Evolutionary conservation across 176 grass and related monocot species (phyloP), one percentile per base, ranked within the genome.

Genomic region (Carex kokanica): DNA sequence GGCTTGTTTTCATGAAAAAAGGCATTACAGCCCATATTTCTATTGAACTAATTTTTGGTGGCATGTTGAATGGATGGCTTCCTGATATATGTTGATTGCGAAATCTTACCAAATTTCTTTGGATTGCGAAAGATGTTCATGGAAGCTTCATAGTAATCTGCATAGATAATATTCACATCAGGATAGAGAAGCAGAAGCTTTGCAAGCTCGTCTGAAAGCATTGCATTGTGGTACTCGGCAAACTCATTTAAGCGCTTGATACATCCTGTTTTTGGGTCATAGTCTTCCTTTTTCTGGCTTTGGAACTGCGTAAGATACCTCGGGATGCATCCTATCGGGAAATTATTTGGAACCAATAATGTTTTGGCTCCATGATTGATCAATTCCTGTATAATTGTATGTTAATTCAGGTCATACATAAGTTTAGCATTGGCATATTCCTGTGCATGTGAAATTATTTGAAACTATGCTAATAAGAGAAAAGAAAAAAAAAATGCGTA

Each of bases 231-330:
- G 83, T 93, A 89, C 41, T 84, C 3, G 2, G 96, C 73, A 84
- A 98, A 98, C 64, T 91, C 91, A 3, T 98, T 98, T 74, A 95
- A 86, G 84, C 96, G 88, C 23, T 81, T 88, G 47, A 93, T 84
- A 82, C 96, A 98, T n/a, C 96, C 96, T 14, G 91, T 98, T 20
- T 85, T 52, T 74, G 84, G 78, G 21, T 98, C 93, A 18, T 98
- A 98, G 84, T 93, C 89, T 78, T 93, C 86, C 59, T 74, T 88
- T 2, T 86, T 88, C n/a, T 62, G 15, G 59, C 88, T 98, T 83
- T 86, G 90, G 43, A 95, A 95, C 36, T 90, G 56, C 32, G 84
- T 86, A 2, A 98, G 77, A 65, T 95, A 98, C 8, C 52, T 51
- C 14, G 96, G 91, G 20, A 90, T 13, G 17, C 96, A 98, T 2